Percentiles rank a stretch among this genome's conserved stretches.
phyloP scores from a whole-genome alignment of 306 rosid species.

The Lablab purpureus region DNA sequence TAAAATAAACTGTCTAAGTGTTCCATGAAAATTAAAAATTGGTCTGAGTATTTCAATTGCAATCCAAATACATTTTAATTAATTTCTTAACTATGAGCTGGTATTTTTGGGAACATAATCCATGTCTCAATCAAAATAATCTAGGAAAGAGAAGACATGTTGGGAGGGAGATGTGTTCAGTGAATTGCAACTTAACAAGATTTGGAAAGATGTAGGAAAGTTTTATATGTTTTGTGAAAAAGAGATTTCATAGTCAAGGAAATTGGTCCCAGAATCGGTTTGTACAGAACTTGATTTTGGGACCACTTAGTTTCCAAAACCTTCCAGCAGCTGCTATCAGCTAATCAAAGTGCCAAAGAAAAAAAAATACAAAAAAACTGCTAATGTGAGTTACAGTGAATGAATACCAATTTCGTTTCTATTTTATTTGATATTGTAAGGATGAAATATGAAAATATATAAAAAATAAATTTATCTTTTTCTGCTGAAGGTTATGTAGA shows the following conservation, averaged over 20 bases:
- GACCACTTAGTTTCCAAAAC: conserved; percentile 20
- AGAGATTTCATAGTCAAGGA: background rate
- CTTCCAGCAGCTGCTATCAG: conserved; percentile 1
- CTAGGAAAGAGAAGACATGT: no score
- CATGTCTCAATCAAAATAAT: no score
- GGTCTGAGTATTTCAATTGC: no score
- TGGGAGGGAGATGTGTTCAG: no score
- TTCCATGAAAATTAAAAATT: no score
- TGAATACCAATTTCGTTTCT: no score
- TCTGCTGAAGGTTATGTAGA: no score
- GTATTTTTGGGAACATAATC: no score
- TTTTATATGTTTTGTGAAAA: background rate
- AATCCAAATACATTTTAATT: no score
- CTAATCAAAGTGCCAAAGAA: background rate
- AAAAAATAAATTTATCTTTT: background rate
- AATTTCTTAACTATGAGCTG: no score
- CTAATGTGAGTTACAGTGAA: background rate
- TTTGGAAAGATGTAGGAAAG: background rate
- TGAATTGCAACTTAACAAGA: background rate
- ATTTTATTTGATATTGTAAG: background rate
- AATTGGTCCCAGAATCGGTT: conserved; percentile 12
- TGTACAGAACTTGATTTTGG: background rate
- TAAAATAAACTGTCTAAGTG: no score
- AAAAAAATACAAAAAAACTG: background rate
- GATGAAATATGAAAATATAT: background rate